Percentiles rank a stretch among this genome's conserved stretches.
These are phyloP conservation scores for Cercospora citrullina DNA, from an alignment of 2,329 filamentous ascomycete species.

Conservation along the genomic window DNA sequence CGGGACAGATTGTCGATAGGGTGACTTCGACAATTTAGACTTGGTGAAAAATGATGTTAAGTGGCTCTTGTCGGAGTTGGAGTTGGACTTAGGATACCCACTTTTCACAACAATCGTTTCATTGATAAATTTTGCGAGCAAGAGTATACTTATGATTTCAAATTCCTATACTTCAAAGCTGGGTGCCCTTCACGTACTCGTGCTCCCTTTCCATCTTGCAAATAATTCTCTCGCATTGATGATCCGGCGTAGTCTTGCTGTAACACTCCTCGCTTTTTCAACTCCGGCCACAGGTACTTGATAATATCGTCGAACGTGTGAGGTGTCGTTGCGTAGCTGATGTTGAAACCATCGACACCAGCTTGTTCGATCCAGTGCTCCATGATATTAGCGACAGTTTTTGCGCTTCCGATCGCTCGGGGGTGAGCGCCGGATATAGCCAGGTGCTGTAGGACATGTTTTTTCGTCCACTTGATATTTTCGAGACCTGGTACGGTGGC, in stretches of 20 bases:
- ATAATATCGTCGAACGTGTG: slow-evolving; percentile 44
- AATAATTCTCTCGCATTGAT: slow-evolving; percentile 35
- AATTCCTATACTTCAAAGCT: slow-evolving; percentile 23
- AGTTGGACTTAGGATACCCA: neutral
- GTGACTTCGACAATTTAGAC: neutral
- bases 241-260: slow-evolving; percentile 32
- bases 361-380: slow-evolving; percentile 49
- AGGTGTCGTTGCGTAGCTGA: slow-evolving; percentile 48
- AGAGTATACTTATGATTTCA: neutral
- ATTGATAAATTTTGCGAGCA: neutral
- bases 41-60: too few relatives aligned
- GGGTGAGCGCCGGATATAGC: slow-evolving; percentile 46
- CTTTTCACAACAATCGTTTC: neutral
- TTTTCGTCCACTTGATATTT: slow-evolving; percentile 49
- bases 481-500: slow-evolving; percentile 45
- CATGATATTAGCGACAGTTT: slow-evolving; percentile 49
- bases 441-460: slow-evolving; percentile 45
- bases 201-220: slow-evolving; percentile 32
- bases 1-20: slow-evolving; percentile 12
- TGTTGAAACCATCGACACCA: slow-evolving; percentile 47
- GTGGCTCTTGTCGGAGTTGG: too few relatives aligned
- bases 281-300: slow-evolving; percentile 41
- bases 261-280: slow-evolving; percentile 40
- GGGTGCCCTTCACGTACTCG: slow-evolving; percentile 33
- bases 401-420: slow-evolving; percentile 43